Evolutionary conservation across 495 filamentous ascomycete genomes (phyloP).

Genomic region (Penicillium paxilli): DNA sequence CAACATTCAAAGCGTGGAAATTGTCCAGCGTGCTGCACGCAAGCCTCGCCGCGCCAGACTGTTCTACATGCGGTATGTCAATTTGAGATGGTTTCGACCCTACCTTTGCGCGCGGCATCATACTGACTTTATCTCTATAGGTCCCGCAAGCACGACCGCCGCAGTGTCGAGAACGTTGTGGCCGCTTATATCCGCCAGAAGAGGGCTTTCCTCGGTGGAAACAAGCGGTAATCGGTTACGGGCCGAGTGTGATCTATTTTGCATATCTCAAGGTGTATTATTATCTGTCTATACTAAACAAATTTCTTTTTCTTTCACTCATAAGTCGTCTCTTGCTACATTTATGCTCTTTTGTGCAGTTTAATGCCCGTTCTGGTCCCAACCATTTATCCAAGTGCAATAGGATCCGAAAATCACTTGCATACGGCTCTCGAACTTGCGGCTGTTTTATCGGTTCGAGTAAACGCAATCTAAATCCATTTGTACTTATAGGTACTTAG

Average conservation of each 20-base stretch:
- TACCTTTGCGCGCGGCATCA: conserved; percentile 24
- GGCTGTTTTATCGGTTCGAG: too few species aligned
- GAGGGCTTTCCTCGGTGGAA: conserved; percentile 43
- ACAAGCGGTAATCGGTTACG: conserved; percentile 22
- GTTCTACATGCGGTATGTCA: conserved; percentile 83
- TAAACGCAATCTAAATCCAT: too few species aligned
- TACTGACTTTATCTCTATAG: conserved; percentile 27
- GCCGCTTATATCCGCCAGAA: conserved; percentile 64
- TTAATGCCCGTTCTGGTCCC: too few species aligned
- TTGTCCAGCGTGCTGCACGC: conserved; percentile 83
- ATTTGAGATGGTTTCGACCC: conserved; percentile 26
- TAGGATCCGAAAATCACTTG: too few species aligned
- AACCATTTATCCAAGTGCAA: too few species aligned
- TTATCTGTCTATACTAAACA: conserved; percentile 35
- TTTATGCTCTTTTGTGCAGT: too few species aligned
- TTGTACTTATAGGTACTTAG: too few species aligned
- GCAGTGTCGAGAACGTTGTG: conserved; percentile 72
- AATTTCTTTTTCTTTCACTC: conserved; percentile 1
- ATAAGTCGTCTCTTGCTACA: not conserved
- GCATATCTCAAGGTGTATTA: conserved; percentile 40
- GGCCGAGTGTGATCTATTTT: conserved; percentile 13
- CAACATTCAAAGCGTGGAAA: conserved; percentile 86
- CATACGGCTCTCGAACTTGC: too few species aligned
- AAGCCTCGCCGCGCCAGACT: conserved; percentile 84
- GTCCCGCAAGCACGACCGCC: conserved; percentile 65